Evolutionary conservation across 495 filamentous ascomycete species (phyloP).

Genomic region (Hypoxylon lienhwacheense): DNA sequence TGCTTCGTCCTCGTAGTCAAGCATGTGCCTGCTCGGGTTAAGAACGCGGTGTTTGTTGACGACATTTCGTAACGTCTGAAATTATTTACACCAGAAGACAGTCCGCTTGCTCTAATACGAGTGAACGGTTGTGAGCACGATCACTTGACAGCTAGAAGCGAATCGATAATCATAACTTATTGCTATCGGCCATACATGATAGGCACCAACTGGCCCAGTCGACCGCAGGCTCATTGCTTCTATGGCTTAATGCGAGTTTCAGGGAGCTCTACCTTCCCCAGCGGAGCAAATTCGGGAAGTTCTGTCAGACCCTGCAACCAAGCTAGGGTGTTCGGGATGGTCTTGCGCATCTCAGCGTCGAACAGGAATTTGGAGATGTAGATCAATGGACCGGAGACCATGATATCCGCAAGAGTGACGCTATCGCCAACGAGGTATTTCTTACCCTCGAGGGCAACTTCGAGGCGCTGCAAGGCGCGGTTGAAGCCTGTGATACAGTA

Average conservation of each 20-base stretch:
- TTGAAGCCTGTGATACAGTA: constrained; percentile 32
- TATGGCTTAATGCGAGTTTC: constrained; percentile 41
- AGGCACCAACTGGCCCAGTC: too few species aligned
- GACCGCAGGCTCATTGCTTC: background rate
- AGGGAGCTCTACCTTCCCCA: constrained; percentile 49
- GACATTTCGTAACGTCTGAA: too few species aligned
- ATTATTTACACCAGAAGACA: too few species aligned
- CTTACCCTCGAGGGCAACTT: constrained; percentile 45
- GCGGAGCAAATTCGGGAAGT: constrained; percentile 51
- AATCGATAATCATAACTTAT: too few species aligned
- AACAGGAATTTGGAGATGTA: constrained; percentile 48
- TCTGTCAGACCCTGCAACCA: constrained; percentile 50
- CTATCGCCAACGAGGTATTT: constrained; percentile 54
- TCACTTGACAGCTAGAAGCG: too few species aligned
- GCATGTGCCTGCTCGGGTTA: too few species aligned
- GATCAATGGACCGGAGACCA: constrained; percentile 45
- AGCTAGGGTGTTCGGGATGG: constrained; percentile 46
- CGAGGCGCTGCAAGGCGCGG: constrained; percentile 47
- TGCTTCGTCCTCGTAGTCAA: too few species aligned
- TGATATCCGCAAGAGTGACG: constrained; percentile 59
- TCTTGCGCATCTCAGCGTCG: constrained; percentile 54
- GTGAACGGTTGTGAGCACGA: too few species aligned
- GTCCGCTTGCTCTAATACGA: too few species aligned
- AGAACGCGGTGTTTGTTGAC: too few species aligned
- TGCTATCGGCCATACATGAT: too few species aligned